Conservation (phyloP, 345 rosid species). For the Corymbia maculata region DNA sequence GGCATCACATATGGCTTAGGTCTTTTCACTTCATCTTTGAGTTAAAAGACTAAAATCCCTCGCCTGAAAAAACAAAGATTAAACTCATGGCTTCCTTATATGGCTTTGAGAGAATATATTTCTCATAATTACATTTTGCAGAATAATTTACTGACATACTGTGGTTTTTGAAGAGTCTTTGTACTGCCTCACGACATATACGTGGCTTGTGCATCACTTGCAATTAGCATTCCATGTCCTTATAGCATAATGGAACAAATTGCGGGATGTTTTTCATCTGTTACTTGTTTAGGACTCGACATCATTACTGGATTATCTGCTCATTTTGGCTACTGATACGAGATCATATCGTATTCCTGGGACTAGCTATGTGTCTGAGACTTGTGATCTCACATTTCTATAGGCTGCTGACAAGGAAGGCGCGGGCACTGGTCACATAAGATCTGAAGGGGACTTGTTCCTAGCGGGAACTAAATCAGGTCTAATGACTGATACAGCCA, state of each 20-base stretch:
- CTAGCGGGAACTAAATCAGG: slow-evolving; percentile 55
- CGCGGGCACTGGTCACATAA: slow-evolving; percentile 42
- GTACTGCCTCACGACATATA: neutral
- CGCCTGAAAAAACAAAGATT: neutral
- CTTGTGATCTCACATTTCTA: neutral
- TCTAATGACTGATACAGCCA: slow-evolving; percentile 19
- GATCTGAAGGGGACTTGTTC: slow-evolving; percentile 77
- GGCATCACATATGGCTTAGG: neutral
- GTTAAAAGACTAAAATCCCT: neutral
- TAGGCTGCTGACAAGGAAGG: slow-evolving; percentile 73
- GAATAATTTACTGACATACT: neutral
- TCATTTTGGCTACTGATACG: neutral
- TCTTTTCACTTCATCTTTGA: neutral
- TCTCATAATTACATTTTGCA: neutral
- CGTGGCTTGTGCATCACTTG: neutral
- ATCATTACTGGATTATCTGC: neutral
- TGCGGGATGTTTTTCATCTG: neutral
- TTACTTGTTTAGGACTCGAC: neutral
- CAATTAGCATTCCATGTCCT: neutral
- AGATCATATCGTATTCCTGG: neutral
- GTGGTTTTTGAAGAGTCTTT: neutral
- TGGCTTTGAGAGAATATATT: neutral
- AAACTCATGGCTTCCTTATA: neutral
- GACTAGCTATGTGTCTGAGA: neutral
- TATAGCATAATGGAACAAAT: neutral